Evolutionary conservation across 2,329 filamentous ascomycete species (phyloP).

Genomic region (Leptographium procerum): DNA sequence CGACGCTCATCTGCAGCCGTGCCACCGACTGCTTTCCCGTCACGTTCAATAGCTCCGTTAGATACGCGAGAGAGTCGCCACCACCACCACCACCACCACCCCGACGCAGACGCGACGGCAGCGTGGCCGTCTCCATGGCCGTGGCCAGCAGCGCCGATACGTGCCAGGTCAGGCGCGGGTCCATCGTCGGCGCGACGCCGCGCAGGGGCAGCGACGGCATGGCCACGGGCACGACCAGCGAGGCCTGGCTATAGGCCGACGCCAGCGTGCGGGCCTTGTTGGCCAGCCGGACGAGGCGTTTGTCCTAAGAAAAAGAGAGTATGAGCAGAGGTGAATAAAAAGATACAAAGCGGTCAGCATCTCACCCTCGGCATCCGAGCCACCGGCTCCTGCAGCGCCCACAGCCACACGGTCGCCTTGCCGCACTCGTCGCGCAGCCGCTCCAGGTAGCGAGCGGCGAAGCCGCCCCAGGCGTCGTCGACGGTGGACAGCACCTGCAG

Average conservation of each 20-base stretch:
- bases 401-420: constrained; percentile 77
- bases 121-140: constrained; percentile 65
- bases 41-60: constrained; percentile 58
- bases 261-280: constrained; percentile 66
- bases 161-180: constrained; percentile 63
- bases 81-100: neutral
- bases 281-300: constrained; percentile 51
- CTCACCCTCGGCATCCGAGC: constrained; percentile 41
- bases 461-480: constrained; percentile 76
- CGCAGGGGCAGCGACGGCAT: constrained; percentile 41
- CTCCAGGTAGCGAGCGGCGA: constrained; percentile 62
- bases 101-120: constrained; percentile 59
- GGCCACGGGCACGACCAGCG: constrained; percentile 66
- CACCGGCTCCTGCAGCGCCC: constrained; percentile 61
- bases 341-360: neutral
- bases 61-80: constrained; percentile 40
- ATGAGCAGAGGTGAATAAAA: no score
- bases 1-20: constrained; percentile 57
- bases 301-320: constrained; percentile 32
- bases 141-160: constrained; percentile 64
- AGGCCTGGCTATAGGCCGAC: constrained; percentile 58
- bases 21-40: constrained; percentile 73
- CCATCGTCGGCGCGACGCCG: constrained; percentile 42
- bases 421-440: constrained; percentile 80
- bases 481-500: constrained; percentile 63